Base-by-base conservation (phyloP, 441 rosid species). In the Pelargonium myrrhifolium region DNA sequence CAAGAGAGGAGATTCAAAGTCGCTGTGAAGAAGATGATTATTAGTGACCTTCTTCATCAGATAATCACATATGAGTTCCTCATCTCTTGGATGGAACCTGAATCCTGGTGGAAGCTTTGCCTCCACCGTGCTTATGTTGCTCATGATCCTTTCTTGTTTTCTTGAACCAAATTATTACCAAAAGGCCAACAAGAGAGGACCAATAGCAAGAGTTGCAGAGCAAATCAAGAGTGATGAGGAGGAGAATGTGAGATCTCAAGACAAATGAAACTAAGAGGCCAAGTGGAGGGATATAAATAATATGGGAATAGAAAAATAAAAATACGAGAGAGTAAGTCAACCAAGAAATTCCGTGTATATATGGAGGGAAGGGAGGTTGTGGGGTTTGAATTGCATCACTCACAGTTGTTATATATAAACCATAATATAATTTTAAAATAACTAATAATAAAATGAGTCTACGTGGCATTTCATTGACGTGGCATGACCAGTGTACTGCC, bases 71-170 rank as follows among this genome's bases (percentile, higher is more conserved):
- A 85, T 86, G 28, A 87, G 87, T 61, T 87, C 93, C 17, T 87
- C 93, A 11, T 87, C 93, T 76, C 68, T 80, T 3, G 93, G 93
- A 62, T 87, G 86, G 66, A 87, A 87, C 70, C 93, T 76, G 67
- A 85, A 87, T 11, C 93, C 93, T 0, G 90, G 86, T 0, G 93
- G 87, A 82, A 87, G 56, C 68, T 75, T 68, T n/a, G 83, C 83
- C 80, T 82, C 83, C 60, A 82, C 80, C 74, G 65, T 62, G 65
- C 78, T 75, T 68, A 78, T 74, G 71, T 66, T 78, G 72, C 74
- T 78, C 76, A 78, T 74, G 22, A 53, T 53, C 18, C 59, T 53
- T 53, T 14, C 15, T 9, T 53, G 59, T 18, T 53, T 53, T 53
- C 24, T 53, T 53, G 59, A 53, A 18, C 59, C 59, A 17, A 35